Base-by-base conservation (phyloP, 2,329 filamentous ascomycete genomes). In the Trichophyton benhamiae region DNA sequence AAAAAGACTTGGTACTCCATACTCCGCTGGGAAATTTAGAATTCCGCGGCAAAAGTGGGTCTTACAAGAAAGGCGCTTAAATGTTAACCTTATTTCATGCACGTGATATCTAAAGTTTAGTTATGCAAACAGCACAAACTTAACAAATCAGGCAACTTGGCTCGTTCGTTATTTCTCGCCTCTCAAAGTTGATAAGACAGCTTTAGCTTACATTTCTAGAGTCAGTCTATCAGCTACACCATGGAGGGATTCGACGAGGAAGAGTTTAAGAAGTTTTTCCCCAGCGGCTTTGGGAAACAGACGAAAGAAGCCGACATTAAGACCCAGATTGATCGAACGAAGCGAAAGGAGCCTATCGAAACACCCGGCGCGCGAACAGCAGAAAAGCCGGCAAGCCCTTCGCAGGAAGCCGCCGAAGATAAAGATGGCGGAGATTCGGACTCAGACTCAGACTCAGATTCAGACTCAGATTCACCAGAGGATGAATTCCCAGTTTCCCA, bases 401-500 rank as follows among this genome's bases (percentile, higher is more conserved):
- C 55, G 2, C 52, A 55, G 15, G 61, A 65, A 36, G 62, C 63
- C 52, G 64, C 66, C 57, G 60, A 63, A 8, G 68, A 70, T 58
- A 69, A 70, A 46, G 62, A n/a, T 8, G 20, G 63, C 70, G 46
- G 66, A 67, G 49, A 70, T 72, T 71, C 77, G 22, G 67, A 70
- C 59, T 70, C 65, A 41, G 76, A 70, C 30, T 69, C 68, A 3
- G 79, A 81, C 61, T 80, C 83, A 58, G 78, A 79, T 1, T 69
- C 68, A 3, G 79, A 81, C 61, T 80, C 83, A 58, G 78, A 79
- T 1, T 84, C 90, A 22, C 88, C 91, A 33, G 88, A 88, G 57
- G 91, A 96, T 68, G 89, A 95, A 68, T 96, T 87, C 66, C 94
- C 94, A 1, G 85, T 95, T 11, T 95, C 94, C 4, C 94, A 99